A percentile compares a stretch with the other conserved stretches of the same genome.
phyloP scores from a whole-genome alignment of 108 stramenopile species.

The Discostella stelligeroides region DNA sequence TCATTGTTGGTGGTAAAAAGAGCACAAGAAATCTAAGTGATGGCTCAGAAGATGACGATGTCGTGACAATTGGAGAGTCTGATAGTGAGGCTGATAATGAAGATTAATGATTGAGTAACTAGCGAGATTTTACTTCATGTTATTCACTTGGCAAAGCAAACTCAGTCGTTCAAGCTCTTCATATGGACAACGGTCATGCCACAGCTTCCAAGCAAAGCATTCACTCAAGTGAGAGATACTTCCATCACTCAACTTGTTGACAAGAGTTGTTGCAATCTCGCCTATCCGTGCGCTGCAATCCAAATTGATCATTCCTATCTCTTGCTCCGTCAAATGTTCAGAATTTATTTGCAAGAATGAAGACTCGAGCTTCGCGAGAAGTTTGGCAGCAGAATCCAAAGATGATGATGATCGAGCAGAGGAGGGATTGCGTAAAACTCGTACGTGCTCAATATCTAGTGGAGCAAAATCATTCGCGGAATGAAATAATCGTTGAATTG shows the following conservation, averaged over 20 bases:
- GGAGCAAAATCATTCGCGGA: background rate
- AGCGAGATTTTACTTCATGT: too few relatives aligned
- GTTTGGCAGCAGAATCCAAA: slow-evolving; percentile 28
- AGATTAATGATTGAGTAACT: too few relatives aligned
- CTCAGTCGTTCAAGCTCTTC: slow-evolving; percentile 25
- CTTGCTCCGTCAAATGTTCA: slow-evolving; percentile 22
- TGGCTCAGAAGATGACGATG: slow-evolving; percentile 47
- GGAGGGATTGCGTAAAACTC: slow-evolving; percentile 33
- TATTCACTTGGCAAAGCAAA: slow-evolving; percentile 18
- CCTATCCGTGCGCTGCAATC: slow-evolving; percentile 43
- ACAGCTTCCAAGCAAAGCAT: slow-evolving; percentile 16
- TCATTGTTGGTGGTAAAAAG: slow-evolving; percentile 55
- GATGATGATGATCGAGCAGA: slow-evolving; percentile 8
- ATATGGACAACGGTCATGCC: slow-evolving; percentile 28
- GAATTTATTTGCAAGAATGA: slow-evolving; percentile 23
- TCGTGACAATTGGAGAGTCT: slow-evolving; percentile 81
- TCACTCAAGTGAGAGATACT: background rate
- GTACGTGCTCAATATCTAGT: slow-evolving; percentile 10
- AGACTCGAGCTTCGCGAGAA: slow-evolving; percentile 30
- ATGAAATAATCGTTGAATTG: slow-evolving; percentile 17
- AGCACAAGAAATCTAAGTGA: too few relatives aligned
- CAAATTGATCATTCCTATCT: slow-evolving; percentile 28
- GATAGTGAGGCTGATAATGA: slow-evolving; percentile 29
- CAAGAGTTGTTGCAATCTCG: slow-evolving; percentile 33
- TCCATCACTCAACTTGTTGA: slow-evolving; percentile 20